Evolutionary conservation across 2,329 filamentous ascomycete species (phyloP), one percentile per base, ranked within the genome.

Genomic region (Bipolaris bicolor): DNA sequence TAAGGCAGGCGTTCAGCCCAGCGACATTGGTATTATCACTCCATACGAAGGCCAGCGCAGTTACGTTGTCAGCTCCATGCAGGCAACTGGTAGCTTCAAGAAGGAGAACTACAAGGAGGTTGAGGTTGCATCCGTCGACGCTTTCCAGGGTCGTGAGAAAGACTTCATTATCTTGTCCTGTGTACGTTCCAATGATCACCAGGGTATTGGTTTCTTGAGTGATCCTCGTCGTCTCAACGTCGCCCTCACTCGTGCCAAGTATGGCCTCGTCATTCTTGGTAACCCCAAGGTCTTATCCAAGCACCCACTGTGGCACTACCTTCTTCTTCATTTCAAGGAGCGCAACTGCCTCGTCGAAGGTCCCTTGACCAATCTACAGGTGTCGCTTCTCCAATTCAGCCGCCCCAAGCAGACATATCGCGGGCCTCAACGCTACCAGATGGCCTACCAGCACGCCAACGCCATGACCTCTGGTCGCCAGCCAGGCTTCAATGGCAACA

Each of bases 21-120:
- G 85, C 48, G 92, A 94, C 65, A 98, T 99, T 73, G 95, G 95
- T 80, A 95, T 99, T 70, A 98, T 99, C 73, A 99, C 95, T 15
- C 95, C 95, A 52, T 99, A 99, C 76, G 95, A 99, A 80, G 95
- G 95, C 57, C 95, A 99, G 79, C 90, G 95, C 72, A 97, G 93
- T 79, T 99, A 97, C 76, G 93, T 99, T 64, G 95, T 99, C 57
- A 96, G 91, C 74, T 97, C 94, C n/a, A 98, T 99, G 94, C 95
- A 99, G 79, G 92, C 94, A 62, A 95, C 90, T 11, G 95, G 95
- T 50, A 96, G 91, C 0, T 97, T 96, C 83, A 97, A 96, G 82
- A 99, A 99, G 81, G 95, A 99, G 75, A 87, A 90, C 69, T 99
- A 99, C 83, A 98, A 98, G 80, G 94, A 98, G 72, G 94, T 99